These are phyloP conservation scores for Ophiostoma australiae DNA, from an alignment of 2,329 filamentous ascomycete genomes.

Conservation along the genomic window DNA sequence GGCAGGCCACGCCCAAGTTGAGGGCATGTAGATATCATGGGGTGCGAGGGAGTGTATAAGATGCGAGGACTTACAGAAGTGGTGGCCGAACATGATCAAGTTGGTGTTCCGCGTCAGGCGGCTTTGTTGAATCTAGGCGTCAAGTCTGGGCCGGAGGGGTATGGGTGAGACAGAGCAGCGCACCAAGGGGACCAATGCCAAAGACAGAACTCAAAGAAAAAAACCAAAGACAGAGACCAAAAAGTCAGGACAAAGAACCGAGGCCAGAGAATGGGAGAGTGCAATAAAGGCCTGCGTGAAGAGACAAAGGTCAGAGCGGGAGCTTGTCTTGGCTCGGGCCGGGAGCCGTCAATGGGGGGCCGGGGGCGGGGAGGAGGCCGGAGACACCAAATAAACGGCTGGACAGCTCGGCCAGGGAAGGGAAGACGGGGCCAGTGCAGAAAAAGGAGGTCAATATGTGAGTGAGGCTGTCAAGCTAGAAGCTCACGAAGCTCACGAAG, in stretches of 20 bases:
- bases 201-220: neutral
- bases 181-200: neutral
- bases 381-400: neutral
- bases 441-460: neutral
- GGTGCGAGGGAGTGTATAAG: neutral
- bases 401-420: neutral
- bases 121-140: too few relatives aligned
- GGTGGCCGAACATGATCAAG: neutral
- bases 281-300: neutral
- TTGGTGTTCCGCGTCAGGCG: neutral
- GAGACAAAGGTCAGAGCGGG: neutral
- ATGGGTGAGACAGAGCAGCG: neutral
- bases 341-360: neutral
- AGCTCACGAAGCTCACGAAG: neutral
- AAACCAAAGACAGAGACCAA: neutral
- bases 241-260: neutral
- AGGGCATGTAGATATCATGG: neutral
- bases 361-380: neutral
- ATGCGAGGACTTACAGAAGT: neutral
- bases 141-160: neutral
- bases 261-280: neutral
- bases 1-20: neutral
- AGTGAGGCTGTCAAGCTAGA: neutral
- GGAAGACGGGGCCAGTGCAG: neutral
- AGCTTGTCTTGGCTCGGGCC: slow-evolving; percentile 2